Percentiles rank a stretch among this genome's conserved stretches.
These are phyloP conservation scores for Melampsora americana DNA, from an alignment of 1,284 basidiomycete genomes.

Conservation along the genomic window DNA sequence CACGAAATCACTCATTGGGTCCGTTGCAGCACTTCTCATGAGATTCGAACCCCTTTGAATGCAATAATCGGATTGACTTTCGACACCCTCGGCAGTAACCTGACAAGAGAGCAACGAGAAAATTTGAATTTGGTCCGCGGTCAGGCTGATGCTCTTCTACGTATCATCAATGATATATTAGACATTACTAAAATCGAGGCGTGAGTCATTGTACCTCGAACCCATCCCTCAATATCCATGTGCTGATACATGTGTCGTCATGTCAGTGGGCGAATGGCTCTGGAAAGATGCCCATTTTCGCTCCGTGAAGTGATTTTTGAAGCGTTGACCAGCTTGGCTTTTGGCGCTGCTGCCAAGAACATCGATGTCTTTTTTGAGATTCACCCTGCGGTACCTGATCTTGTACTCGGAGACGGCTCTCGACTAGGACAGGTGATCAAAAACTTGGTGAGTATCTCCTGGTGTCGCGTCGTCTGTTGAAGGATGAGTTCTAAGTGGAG, in stretches of 20 bases:
- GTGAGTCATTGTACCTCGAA: constrained; percentile 19
- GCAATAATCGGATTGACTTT: constrained; percentile 43
- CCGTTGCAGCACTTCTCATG: constrained; percentile 31
- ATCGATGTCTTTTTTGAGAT: constrained; percentile 41
- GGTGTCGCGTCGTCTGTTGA: neutral
- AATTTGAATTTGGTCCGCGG: constrained; percentile 41
- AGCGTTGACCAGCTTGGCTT: constrained; percentile 37
- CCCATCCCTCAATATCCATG: neutral
- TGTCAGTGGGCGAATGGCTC: constrained; percentile 41
- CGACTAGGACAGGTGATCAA: constrained; percentile 43
- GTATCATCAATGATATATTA: constrained; percentile 43
- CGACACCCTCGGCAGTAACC: constrained; percentile 34
- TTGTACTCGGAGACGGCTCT: constrained; percentile 40
- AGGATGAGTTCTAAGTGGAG: neutral
- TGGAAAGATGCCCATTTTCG: constrained; percentile 41
- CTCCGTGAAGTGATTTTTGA: constrained; percentile 40
- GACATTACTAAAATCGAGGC: constrained; percentile 45
- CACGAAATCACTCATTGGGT: too few species aligned
- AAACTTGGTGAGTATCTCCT: constrained; percentile 20
- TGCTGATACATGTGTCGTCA: neutral
- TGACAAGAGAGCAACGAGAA: constrained; percentile 42
- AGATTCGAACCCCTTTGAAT: constrained; percentile 43
- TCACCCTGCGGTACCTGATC: constrained; percentile 42
- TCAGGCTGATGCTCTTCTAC: constrained; percentile 33
- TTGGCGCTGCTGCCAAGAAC: constrained; percentile 36